These are phyloP conservation scores for Tricholoma flavovirens DNA, from an alignment of 768 basidiomycete species.

Conservation along the genomic window DNA sequence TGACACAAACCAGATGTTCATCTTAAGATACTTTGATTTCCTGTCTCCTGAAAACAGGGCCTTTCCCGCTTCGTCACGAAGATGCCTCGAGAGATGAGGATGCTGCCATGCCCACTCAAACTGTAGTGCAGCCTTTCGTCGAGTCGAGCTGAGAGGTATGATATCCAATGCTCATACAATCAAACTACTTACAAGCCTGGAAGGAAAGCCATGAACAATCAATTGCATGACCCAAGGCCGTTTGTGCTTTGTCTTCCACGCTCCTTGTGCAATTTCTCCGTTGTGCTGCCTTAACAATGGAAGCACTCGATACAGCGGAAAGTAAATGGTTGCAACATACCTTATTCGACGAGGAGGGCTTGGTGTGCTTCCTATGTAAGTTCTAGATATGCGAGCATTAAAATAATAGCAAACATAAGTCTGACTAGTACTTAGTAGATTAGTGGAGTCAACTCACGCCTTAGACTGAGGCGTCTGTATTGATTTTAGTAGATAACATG, in stretches of 20 bases:
- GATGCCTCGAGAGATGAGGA: conserved; percentile 61
- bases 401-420: conserved; percentile 1
- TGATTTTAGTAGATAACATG: conserved; percentile 78
- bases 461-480: conserved; percentile 46
- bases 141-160: neutral
- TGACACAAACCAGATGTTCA: conserved; percentile 40
- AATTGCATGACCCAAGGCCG: conserved; percentile 82
- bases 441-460: conserved; percentile 23
- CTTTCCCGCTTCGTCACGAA: conserved; percentile 40
- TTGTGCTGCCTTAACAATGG: conserved; percentile 62
- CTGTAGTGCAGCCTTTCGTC: conserved; percentile 55
- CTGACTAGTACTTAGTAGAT: no score
- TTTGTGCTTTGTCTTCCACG: conserved; percentile 53
- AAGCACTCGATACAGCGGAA: neutral
- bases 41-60: conserved; percentile 29
- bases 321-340: conserved; percentile 24
- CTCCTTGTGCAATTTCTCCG: conserved; percentile 68
- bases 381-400: conserved; percentile 30
- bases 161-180: neutral
- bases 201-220: conserved; percentile 82
- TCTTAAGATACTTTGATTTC: conserved; percentile 31
- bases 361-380: conserved; percentile 74
- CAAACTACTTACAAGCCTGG: conserved; percentile 39
- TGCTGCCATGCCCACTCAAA: conserved; percentile 91
- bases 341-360: conserved; percentile 60